Conservation (phyloP, 768 basidiomycete genomes). For the Suillus ampliporus region DNA sequence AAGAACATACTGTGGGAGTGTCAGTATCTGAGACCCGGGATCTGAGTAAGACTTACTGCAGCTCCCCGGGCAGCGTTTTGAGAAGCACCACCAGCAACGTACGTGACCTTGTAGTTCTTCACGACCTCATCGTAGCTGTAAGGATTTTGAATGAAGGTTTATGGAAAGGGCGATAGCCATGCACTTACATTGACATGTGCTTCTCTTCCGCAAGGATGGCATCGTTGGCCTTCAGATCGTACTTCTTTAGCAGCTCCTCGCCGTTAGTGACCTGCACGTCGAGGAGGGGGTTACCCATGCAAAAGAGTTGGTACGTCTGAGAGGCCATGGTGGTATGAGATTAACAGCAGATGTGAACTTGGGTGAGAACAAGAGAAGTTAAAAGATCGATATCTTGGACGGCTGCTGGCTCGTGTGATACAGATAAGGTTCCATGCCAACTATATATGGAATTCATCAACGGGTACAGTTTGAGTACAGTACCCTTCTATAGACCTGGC, state of each 20-base stretch:
- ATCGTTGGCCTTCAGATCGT: constrained; percentile 90
- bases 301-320: constrained; percentile 72
- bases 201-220: constrained; percentile 93
- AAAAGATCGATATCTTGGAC: background rate
- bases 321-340: constrained; percentile 43
- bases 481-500: no score
- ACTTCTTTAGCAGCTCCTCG: constrained; percentile 86
- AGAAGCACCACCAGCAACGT: constrained; percentile 96
- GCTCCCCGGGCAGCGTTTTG: constrained; percentile 98
- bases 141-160: constrained; percentile 8
- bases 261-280: constrained; percentile 94
- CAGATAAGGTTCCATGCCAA: constrained; percentile 6
- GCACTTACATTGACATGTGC: constrained; percentile 80
- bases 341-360: constrained; percentile 13
- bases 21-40: constrained; percentile 12
- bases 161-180: background rate
- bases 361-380: constrained; percentile 12
- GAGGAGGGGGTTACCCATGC: constrained; percentile 94
- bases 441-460: no score
- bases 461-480: no score
- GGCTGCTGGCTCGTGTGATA: background rate
- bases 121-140: constrained; percentile 89
- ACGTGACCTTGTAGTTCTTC: constrained; percentile 75
- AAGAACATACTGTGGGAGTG: constrained; percentile 75
- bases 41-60: constrained; percentile 64